Evolutionary conservation across 148 eudicot genomes (phyloP).

Genomic region (Chenopodium album): DNA sequence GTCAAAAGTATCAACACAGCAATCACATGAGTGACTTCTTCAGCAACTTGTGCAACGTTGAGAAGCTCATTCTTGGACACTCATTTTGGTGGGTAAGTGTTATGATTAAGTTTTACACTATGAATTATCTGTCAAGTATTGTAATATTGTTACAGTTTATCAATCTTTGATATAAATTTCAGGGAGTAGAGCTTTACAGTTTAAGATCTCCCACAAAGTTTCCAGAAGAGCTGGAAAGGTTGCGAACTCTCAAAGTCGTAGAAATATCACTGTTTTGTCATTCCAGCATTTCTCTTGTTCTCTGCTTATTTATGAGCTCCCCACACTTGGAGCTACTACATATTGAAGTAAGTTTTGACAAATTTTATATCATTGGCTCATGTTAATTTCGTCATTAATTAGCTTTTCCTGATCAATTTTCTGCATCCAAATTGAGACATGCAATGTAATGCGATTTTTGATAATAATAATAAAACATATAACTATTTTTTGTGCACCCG

Average conservation of each 20-base stretch:
- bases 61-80: neutral
- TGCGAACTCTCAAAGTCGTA: neutral
- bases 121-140: no score
- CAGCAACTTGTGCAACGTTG: neutral
- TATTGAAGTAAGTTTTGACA: conserved; percentile 2
- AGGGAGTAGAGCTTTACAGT: no score
- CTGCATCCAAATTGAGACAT: no score
- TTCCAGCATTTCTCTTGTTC: neutral
- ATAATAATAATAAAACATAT: no score
- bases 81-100: neutral
- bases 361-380: neutral
- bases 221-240: neutral
- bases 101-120: no score
- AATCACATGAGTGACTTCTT: neutral
- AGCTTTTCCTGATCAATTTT: no score
- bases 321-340: conserved; percentile 10
- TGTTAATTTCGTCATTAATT: neutral
- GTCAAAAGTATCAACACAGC: neutral
- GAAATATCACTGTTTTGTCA: neutral
- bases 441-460: no score
- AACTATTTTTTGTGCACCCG: no score
- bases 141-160: no score
- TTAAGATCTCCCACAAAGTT: neutral
- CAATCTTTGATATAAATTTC: no score
- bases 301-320: conserved; percentile 6